A percentile compares a stretch with the other conserved stretches of the same genome.
Conservation (phyloP, 371 early-diverging fungal genomes). For the Circinella umbellata region DNA sequence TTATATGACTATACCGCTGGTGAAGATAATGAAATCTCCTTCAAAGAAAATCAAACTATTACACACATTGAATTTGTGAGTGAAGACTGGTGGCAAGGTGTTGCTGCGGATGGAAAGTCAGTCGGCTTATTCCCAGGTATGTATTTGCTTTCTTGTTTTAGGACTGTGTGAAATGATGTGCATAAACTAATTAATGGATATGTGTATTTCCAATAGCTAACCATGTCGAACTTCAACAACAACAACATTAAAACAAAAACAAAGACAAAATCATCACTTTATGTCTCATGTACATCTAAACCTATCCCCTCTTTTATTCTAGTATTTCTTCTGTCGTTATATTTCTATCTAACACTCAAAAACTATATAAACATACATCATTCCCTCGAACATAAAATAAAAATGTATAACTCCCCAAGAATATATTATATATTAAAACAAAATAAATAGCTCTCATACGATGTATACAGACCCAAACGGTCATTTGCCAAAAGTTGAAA, state of each 20-base stretch:
- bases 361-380: no score
- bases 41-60: slow-evolving; percentile 78
- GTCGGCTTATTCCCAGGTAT: slow-evolving; percentile 83
- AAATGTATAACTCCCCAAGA: no score
- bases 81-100: slow-evolving; percentile 95
- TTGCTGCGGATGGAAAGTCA: slow-evolving; percentile 54
- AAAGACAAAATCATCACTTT: no score
- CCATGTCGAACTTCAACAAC: slow-evolving; percentile 25
- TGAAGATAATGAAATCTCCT: slow-evolving; percentile 89
- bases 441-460: no score
- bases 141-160: slow-evolving; percentile 3
- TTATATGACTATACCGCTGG: slow-evolving; percentile 87
- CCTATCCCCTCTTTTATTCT: no score
- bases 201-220: slow-evolving; percentile 16
- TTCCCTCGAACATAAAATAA: no score
- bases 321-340: no score
- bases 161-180: not conserved
- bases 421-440: no score
- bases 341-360: no score
- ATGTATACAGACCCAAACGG: no score
- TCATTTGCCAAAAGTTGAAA: no score
- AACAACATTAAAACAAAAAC: not conserved
- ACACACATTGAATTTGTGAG: slow-evolving; percentile 80
- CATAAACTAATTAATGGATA: not conserved
- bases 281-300: no score